phyloP scores from a whole-genome alignment of 1,284 basidiomycete genomes.

The Cutaneotrichosporon sp. region DNA sequence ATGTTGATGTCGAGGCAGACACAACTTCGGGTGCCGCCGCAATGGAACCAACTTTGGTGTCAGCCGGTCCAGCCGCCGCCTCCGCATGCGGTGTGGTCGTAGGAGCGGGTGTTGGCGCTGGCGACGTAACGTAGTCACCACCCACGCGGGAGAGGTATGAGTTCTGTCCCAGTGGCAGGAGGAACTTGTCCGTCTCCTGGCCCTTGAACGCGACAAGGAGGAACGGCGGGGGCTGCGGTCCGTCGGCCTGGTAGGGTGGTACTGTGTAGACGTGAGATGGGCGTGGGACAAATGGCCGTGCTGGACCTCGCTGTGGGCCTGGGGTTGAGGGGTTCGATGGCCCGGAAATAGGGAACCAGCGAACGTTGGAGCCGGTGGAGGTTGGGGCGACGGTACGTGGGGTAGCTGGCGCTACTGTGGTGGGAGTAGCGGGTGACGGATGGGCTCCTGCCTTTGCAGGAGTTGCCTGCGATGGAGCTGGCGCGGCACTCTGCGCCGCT shows the following conservation, averaged over 20 bases:
- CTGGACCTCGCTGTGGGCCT: background rate
- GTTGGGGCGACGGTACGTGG: background rate
- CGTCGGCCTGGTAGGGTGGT: constrained; percentile 27
- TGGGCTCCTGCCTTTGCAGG: too few species aligned
- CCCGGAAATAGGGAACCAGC: background rate
- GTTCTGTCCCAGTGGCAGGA: constrained; percentile 40
- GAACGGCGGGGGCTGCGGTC: constrained; percentile 42
- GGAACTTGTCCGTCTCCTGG: constrained; percentile 43
- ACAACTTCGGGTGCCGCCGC: background rate
- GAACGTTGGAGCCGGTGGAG: background rate
- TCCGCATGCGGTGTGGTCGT: background rate
- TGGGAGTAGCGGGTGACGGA: too few species aligned
- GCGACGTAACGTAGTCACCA: constrained; percentile 39
- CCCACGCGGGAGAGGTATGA: constrained; percentile 45
- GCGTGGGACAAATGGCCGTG: background rate
- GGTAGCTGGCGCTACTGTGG: background rate
- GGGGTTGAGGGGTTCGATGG: background rate
- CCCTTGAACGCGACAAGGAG: constrained; percentile 49
- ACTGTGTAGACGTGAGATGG: background rate
- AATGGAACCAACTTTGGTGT: background rate
- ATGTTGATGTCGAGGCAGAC: background rate
- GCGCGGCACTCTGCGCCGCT: too few species aligned
- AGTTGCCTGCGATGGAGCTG: too few species aligned
- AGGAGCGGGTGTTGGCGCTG: constrained; percentile 16
- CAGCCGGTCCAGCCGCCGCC: background rate